phyloP scores from a whole-genome alignment of 1,284 basidiomycete species.

The Taiwanofungus camphoratus region DNA sequence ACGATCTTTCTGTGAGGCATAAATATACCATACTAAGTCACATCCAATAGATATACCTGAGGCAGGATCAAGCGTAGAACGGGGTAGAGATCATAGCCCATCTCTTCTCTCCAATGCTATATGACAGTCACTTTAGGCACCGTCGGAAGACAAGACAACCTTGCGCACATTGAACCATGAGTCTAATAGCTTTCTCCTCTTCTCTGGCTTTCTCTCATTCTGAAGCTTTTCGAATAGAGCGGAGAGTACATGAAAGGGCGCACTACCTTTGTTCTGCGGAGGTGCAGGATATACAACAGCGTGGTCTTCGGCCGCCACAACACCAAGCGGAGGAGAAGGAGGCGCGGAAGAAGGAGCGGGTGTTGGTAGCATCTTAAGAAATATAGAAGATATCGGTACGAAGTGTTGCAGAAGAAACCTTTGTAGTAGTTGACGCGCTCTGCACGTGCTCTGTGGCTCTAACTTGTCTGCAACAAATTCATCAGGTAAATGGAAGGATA shows the following conservation, averaged over 20 bases:
- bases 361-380: slow-evolving; percentile 46
- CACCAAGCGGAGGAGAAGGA: neutral
- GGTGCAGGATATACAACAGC: slow-evolving; percentile 39
- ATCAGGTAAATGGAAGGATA: too few species aligned
- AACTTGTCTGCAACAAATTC: too few species aligned
- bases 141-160: neutral
- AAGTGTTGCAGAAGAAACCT: neutral
- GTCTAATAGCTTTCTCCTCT: slow-evolving; percentile 53
- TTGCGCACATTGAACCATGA: slow-evolving; percentile 70
- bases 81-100: slow-evolving; percentile 70
- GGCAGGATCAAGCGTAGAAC: slow-evolving; percentile 71
- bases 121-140: neutral
- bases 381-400: neutral
- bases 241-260: slow-evolving; percentile 61
- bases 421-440: neutral
- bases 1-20: slow-evolving; percentile 69
- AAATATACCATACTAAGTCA: neutral
- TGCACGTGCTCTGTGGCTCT: neutral
- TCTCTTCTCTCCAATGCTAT: slow-evolving; percentile 73
- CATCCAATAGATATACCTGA: slow-evolving; percentile 41
- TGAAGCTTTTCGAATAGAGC: slow-evolving; percentile 67
- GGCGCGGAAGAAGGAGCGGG: slow-evolving; percentile 42
- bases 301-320: slow-evolving; percentile 22
- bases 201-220: slow-evolving; percentile 64
- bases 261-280: slow-evolving; percentile 57